Percentiles rank a stretch among this genome's conserved stretches.
These are phyloP conservation scores for Bocquillonia castaneifolia DNA, from an alignment of 441 rosid species.

Conservation along the genomic window DNA sequence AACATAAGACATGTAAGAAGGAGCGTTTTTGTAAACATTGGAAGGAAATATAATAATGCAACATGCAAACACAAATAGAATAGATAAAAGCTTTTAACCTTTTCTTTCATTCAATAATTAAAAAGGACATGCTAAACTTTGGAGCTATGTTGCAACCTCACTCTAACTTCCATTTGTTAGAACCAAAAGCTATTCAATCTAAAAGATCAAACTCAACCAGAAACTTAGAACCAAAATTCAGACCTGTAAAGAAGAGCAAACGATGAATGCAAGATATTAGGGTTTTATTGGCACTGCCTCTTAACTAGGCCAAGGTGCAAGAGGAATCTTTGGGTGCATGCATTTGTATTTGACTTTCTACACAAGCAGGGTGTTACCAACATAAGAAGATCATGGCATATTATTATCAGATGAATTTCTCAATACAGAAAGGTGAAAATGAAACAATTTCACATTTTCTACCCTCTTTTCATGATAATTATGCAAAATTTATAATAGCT, in stretches of 20 bases:
- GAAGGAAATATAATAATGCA: neutral
- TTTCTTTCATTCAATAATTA: too few relatives aligned
- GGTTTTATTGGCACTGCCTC: neutral
- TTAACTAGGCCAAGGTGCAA: too few relatives aligned
- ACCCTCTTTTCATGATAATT: neutral
- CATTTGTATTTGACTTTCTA: neutral
- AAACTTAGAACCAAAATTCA: too few relatives aligned
- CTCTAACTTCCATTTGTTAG: too few relatives aligned
- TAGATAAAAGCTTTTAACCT: too few relatives aligned
- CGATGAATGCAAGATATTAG: too few relatives aligned
- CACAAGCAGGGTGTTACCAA: slow-evolving; percentile 5
- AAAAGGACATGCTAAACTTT: too few relatives aligned
- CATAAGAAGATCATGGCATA: slow-evolving; percentile 4
- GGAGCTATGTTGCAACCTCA: too few relatives aligned
- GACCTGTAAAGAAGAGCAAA: too few relatives aligned
- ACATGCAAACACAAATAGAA: neutral
- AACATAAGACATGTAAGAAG: neutral
- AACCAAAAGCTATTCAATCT: too few relatives aligned
- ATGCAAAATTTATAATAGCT: neutral
- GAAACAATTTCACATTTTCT: neutral
- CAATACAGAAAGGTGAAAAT: neutral
- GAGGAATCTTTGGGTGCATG: neutral
- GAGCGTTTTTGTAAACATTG: neutral
- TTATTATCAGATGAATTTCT: neutral
- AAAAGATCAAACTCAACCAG: too few relatives aligned